Base-by-base conservation (phyloP, 1,284 basidiomycete species). In the Puccinia polysora region DNA sequence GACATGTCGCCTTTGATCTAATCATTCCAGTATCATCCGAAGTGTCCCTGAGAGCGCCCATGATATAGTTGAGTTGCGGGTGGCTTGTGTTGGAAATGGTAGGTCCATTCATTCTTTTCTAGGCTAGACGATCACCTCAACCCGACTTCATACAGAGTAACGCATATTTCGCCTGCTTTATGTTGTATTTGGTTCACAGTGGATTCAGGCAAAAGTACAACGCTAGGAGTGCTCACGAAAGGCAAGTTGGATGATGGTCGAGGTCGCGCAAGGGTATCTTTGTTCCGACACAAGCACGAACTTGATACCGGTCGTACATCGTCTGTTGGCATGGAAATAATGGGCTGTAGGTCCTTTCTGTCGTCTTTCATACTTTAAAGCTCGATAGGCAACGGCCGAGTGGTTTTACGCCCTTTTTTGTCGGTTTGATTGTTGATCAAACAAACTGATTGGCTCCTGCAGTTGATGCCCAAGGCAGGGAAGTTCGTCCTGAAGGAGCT, bases 281-380 rank as follows among this genome's bases (percentile, higher is more conserved):
- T 98, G 6, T 97, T 97, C 81, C 84, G 95, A 56, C 96, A 99
- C 81, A 97, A 97, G 80, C 95, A 98, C 78, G 95, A 99, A 81
- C 84, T 97, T 74, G 95, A 98, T 82, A 92, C 89, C 10, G 95
- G 96, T 1, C 83, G 96, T 67, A 97, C 95, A 0, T 92, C 90
- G 34, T 91, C 89, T 74, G 91, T 97, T 38, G 95, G 96, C 52
- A 91, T 96, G 87, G 94, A 97, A 84, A 91, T 91, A 76, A 77
- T 79, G 76, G 79, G 79, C 63, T 52, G 58, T 60, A 32, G 25
- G 65, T 59, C 18, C 34, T 43, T 28, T 4, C 23, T 45, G 12
- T 15, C 45, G 23, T 28, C 23, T 43, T 15, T 58, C 36, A n/a
- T 30, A 18, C 20, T 52, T 49, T 14, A n/a, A 12, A 12, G 3